Evolutionary conservation across 495 filamentous ascomycete genomes (phyloP).

Genomic region (Daldinia decipiens): DNA sequence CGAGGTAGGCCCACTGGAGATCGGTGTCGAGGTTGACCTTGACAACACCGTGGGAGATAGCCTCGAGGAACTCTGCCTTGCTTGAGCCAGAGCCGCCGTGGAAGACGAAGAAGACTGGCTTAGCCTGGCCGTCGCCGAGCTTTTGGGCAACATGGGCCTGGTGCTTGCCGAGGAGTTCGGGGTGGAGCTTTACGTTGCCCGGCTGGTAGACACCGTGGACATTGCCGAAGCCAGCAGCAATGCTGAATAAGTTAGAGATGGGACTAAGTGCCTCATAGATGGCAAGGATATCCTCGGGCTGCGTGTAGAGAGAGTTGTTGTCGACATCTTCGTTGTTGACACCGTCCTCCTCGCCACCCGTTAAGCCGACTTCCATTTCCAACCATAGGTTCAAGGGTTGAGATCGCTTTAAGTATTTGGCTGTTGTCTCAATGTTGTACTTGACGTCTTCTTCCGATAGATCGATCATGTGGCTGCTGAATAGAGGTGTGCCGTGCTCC

Average conservation of each 20-base stretch:
- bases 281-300: slow-evolving; percentile 91
- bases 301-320: slow-evolving; percentile 96
- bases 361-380: slow-evolving; percentile 98
- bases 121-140: slow-evolving; percentile 64
- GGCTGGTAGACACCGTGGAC: slow-evolving; percentile 99
- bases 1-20: slow-evolving; percentile 85
- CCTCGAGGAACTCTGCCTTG: slow-evolving; percentile 87
- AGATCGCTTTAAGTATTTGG: slow-evolving; percentile 87
- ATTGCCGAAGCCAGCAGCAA: slow-evolving; percentile 98
- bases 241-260: slow-evolving; percentile 94
- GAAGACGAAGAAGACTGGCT: slow-evolving; percentile 99
- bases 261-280: slow-evolving; percentile 84
- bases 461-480: slow-evolving; percentile 98
- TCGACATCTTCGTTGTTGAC: slow-evolving; percentile 89
- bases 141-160: slow-evolving; percentile 88
- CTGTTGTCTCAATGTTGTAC: slow-evolving; percentile 90
- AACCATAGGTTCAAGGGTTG: slow-evolving; percentile 98
- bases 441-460: slow-evolving; percentile 82
- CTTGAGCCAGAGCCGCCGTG: slow-evolving; percentile 93
- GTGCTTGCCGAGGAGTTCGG: slow-evolving; percentile 93
- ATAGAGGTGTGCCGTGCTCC: slow-evolving; percentile 89
- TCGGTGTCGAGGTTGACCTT: slow-evolving; percentile 98
- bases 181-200: slow-evolving; percentile 95
- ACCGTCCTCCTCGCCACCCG: slow-evolving; percentile 95
- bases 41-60: slow-evolving; percentile 92